Conservation (phyloP, 192 early-diverging fungal genomes). For the Pilobolus umbonatus region DNA sequence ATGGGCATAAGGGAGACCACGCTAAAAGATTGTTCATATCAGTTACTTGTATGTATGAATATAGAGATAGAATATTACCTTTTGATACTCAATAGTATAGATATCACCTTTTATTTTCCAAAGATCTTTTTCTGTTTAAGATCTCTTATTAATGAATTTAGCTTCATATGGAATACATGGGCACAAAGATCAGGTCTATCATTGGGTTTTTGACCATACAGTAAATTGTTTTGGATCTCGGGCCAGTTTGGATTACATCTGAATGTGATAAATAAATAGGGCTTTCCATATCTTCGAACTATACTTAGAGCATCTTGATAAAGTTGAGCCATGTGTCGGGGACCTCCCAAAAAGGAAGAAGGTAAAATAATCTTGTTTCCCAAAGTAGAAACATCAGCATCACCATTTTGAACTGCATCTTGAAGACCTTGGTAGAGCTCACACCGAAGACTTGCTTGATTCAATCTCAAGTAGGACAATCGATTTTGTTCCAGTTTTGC, state of each 20-base stretch:
- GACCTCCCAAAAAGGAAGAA: slow-evolving; percentile 18
- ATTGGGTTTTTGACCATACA: not conserved
- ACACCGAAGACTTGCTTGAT: not conserved
- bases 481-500: not conserved
- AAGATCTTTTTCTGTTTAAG: slow-evolving; percentile 9
- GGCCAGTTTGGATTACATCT: slow-evolving; percentile 28
- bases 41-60: no score
- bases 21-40: no score
- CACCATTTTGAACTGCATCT: not conserved
- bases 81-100: slow-evolving; percentile 38
- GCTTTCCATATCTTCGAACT: not conserved
- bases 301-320: slow-evolving; percentile 35
- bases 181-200: slow-evolving; percentile 19
- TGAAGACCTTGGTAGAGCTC: not conserved
- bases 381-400: not conserved
- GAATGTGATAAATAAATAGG: slow-evolving; percentile 23
- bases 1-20: slow-evolving; percentile 34
- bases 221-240: not conserved
- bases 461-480: not conserved
- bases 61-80: no score
- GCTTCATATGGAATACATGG: slow-evolving; percentile 19
- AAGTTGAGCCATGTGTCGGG: slow-evolving; percentile 20
- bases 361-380: slow-evolving; percentile 18
- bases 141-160: slow-evolving; percentile 12
- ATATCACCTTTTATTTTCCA: slow-evolving; percentile 29